phyloP scores from a whole-genome alignment of 331 rosid genomes.

The Quercus phellos region DNA sequence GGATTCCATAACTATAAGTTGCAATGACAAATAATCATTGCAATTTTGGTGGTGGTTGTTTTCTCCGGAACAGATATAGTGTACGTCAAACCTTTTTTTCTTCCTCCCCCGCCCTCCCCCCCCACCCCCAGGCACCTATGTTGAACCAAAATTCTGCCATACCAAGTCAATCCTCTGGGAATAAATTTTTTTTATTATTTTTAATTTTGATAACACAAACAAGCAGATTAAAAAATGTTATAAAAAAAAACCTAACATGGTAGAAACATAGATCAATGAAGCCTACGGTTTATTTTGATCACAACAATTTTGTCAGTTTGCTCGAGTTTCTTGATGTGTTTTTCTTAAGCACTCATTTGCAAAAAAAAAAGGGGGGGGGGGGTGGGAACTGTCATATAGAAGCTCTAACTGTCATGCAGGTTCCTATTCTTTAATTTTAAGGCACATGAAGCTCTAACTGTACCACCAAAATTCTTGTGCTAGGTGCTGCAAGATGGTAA shows the following conservation, averaged over 20 bases:
- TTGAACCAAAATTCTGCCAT: neutral
- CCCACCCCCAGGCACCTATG: neutral
- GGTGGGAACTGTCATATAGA: too few relatives aligned
- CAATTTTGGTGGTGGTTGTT: neutral
- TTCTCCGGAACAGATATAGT: neutral
- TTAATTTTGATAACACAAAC: neutral
- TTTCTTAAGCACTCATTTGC: neutral
- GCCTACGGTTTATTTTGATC: neutral
- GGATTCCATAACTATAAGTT: neutral
- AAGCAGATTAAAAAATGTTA: neutral
- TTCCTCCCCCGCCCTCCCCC: neutral
- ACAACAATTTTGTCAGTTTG: neutral
- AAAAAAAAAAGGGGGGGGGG: too few relatives aligned
- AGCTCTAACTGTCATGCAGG: neutral
- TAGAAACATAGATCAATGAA: neutral
- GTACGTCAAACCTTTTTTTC: neutral
- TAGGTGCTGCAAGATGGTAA: constrained; percentile 76
- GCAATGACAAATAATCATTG: neutral
- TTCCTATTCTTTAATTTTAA: constrained; percentile 8
- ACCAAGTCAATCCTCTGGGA: neutral
- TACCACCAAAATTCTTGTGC: constrained; percentile 9
- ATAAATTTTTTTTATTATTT: too few relatives aligned
- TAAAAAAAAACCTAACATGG: neutral
- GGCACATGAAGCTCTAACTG: constrained; percentile 7
- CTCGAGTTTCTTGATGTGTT: neutral